Evolutionary conservation across 345 rosid species (phyloP), one percentile per base, ranked within the genome.

Genomic region (Erucastrum elatum): DNA sequence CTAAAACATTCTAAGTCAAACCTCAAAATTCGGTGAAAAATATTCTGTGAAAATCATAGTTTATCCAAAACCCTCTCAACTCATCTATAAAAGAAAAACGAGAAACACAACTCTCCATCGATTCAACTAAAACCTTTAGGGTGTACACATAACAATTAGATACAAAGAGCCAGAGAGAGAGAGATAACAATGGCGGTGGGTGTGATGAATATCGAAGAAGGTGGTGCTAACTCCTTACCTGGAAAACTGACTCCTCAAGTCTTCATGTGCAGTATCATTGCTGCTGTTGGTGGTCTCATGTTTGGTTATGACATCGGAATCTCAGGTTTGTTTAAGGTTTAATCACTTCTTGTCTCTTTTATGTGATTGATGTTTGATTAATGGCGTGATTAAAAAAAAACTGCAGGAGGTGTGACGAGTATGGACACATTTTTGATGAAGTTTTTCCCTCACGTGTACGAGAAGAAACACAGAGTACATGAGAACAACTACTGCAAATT

Each of bases 401-500:
- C 46, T 31, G 58, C 69, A 92, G 97, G 93, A 11, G 94, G 97
- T 60, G 96, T 93, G 27, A 89, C 94, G 25, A 79, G 89, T 66
- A 93, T 90, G 98, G 94, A 90, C 75, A 84, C 84, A 60, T 93
- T 93, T 81, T 71, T 90, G 78, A 25, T 75, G 11, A 76, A 86
- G 64, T 90, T 93, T 80, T 93, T 92, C 60, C 94, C 86, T 1
- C 12, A n/a, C 7, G 94, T 93, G 59, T 88, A 90, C 68, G 69
- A 3, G 61, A 89, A 69, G 80, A 93, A 90, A 84, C 92, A 90
- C 65, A 77, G 37, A 21, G 90, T 75, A 6, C 88, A 77, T 49
- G 90, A 91, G 69, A 74, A 87, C 82, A 93, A 86, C 84, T 90
- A 93, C 66, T 90, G 96, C 91, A 90, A 90, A 84, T 90, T 75